Conservation (phyloP, 2,329 filamentous ascomycete species). For the Clarireedia paspali region DNA sequence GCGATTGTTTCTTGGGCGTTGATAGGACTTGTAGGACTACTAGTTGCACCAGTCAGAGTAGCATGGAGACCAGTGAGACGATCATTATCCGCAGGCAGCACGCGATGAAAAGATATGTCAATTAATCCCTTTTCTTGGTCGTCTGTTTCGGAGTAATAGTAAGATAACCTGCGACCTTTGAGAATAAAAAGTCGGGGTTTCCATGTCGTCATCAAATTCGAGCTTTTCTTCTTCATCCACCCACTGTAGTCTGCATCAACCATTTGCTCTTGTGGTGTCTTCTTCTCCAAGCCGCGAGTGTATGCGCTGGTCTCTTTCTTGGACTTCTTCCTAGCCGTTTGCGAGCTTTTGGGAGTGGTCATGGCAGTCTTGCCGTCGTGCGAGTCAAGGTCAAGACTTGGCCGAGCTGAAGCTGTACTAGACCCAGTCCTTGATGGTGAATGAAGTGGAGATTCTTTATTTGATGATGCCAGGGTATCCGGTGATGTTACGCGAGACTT, state of each 20-base stretch:
- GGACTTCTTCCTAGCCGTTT: slow-evolving; percentile 56
- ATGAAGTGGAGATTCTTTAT: slow-evolving; percentile 45
- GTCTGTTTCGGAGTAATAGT: slow-evolving; percentile 93
- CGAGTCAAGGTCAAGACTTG: slow-evolving; percentile 74
- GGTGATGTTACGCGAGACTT: slow-evolving; percentile 42
- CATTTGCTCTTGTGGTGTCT: slow-evolving; percentile 76
- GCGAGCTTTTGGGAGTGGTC: slow-evolving; percentile 40
- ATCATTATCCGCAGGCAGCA: slow-evolving; percentile 90
- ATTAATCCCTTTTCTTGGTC: slow-evolving; percentile 91
- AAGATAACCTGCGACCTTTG: slow-evolving; percentile 81
- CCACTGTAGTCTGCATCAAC: slow-evolving; percentile 84
- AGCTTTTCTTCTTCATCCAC: slow-evolving; percentile 99
- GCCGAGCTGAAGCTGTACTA: slow-evolving; percentile 56
- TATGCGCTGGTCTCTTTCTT: slow-evolving; percentile 97
- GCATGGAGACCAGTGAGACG: slow-evolving; percentile 85
- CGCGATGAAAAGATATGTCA: slow-evolving; percentile 93
- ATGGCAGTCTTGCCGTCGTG: slow-evolving; percentile 53
- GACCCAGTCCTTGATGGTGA: slow-evolving; percentile 74
- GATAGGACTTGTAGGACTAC: slow-evolving; percentile 46
- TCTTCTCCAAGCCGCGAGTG: slow-evolving; percentile 74
- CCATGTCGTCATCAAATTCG: slow-evolving; percentile 94
- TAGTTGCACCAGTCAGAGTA: slow-evolving; percentile 79
- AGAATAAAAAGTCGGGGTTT: slow-evolving; percentile 94
- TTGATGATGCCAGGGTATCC: slow-evolving; percentile 35
- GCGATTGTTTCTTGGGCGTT: slow-evolving; percentile 40